A percentile compares a stretch with the other conserved stretches of the same genome.
These are phyloP conservation scores for Pseudodiploospora longispora DNA, from an alignment of 2,329 filamentous ascomycete genomes.

Conservation along the genomic window DNA sequence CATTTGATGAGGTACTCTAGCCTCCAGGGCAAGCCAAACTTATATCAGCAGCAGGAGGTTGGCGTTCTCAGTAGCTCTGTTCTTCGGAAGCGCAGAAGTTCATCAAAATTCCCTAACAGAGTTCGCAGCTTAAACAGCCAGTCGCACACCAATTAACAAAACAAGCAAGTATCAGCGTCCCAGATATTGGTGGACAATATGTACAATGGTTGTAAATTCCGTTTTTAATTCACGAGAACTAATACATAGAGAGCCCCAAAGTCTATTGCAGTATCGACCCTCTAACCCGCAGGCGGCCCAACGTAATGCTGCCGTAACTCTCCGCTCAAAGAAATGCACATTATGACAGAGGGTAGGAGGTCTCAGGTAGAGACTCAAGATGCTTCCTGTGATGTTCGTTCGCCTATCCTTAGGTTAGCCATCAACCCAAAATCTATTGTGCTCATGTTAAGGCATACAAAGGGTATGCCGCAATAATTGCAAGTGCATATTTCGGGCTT, in stretches of 20 bases:
- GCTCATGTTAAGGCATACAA: slow-evolving; percentile 51
- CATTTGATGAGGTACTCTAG: too few relatives aligned
- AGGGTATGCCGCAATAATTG: slow-evolving; percentile 89
- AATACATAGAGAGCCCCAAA: slow-evolving; percentile 3
- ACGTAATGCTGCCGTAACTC: not conserved
- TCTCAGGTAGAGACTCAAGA: slow-evolving; percentile 72
- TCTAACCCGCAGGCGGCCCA: slow-evolving; percentile 2
- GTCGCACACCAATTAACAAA: too few relatives aligned
- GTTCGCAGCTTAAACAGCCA: too few relatives aligned
- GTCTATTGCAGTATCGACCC: not conserved
- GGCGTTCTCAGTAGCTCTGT: too few relatives aligned
- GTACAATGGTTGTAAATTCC: slow-evolving; percentile 6
- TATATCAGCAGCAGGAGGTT: too few relatives aligned
- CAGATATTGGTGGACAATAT: not conserved
- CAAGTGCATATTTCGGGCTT: slow-evolving; percentile 90
- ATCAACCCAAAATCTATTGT: slow-evolving; percentile 1
- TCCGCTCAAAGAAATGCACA: slow-evolving; percentile 1
- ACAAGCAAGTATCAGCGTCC: too few relatives aligned
- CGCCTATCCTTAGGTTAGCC: slow-evolving; percentile 50
- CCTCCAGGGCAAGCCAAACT: too few relatives aligned
- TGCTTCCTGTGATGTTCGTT: slow-evolving; percentile 81
- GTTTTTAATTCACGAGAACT: slow-evolving; percentile 3
- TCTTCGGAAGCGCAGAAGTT: too few relatives aligned
- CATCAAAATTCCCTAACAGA: too few relatives aligned
- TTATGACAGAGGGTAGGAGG: slow-evolving; percentile 69